Base-by-base conservation (phyloP, 257 asterid species). In the Solanum commersonii region DNA sequence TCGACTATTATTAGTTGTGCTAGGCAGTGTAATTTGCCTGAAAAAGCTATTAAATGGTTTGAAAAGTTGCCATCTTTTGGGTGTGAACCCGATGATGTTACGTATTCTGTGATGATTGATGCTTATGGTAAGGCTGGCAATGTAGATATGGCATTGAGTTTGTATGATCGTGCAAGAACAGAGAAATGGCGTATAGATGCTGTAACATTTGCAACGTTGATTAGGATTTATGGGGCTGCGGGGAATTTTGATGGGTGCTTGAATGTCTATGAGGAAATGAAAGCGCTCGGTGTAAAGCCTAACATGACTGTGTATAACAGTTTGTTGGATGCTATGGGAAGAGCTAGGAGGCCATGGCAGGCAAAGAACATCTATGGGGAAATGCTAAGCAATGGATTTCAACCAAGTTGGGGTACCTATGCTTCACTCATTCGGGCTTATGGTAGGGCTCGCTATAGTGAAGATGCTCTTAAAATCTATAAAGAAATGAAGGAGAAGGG, bases 301-400 rank as follows among this genome's bases (percentile, higher is more conserved):
- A 96, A 89, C 88, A 90, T 95, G 87, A 46, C 92, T 31, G 94
- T 94, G 81, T 97, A 94, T 86, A 97, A 97, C 84, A 88, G 92
- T 16, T 92, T 96, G 91, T 86, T 97, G 95, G 98, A 94, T 92
- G 99, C 96, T 37, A 97, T 97, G 99, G 99, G 98, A 37, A 93
- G 95, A 89, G 99, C 99, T 42, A 97, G 90, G 93, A 94, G 99
- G 91, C 98, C 99, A 1, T 96, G 98, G 98, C 96, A 97, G 89
- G 98, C 96, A 1, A 96, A 96, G 83, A 91, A 49, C 44, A 94
- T 97, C 52, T 95, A 94, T 76, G 63, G 90, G 85, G 99, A 96
- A 63, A 93, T 97, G 99, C 37, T 92, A 85, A 90, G 68, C 67
- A 94, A 88, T 73, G 96, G 94, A 84, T 67, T 96, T 56, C 87